Percentiles rank a stretch among this genome's conserved stretches.
phyloP scores from a whole-genome alignment of 306 rosid species.

The Glycine soja region DNA sequence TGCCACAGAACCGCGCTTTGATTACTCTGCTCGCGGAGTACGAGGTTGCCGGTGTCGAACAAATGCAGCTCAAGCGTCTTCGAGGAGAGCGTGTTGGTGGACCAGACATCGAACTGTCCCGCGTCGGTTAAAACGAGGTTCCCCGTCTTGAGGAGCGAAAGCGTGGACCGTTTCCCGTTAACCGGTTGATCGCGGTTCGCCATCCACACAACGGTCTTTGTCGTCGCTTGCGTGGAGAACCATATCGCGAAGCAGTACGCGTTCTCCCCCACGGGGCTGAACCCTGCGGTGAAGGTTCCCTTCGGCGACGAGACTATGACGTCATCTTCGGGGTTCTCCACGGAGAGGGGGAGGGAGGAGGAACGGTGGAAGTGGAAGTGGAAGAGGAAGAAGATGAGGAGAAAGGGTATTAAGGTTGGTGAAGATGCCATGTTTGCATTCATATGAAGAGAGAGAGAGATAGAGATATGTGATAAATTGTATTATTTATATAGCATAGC shows the following conservation, averaged over 20 bases:
- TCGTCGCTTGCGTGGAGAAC: not conserved
- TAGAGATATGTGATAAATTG: too few species aligned
- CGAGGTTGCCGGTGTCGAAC: conserved; percentile 8
- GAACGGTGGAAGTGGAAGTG: not conserved
- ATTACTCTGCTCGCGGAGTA: not conserved
- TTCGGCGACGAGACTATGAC: not conserved
- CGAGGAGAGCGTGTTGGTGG: not conserved
- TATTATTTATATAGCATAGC: too few species aligned
- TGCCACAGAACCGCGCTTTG: conserved; percentile 45
- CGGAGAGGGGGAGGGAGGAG: not conserved
- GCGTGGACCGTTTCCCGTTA: conserved; percentile 2
- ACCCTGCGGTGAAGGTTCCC: conserved; percentile 25
- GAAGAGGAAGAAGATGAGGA: not conserved
- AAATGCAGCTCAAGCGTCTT: not conserved
- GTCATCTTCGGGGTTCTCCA: not conserved
- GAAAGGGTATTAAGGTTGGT: not conserved
- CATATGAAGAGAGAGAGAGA: too few species aligned
- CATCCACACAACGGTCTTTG: not conserved
- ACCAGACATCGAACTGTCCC: not conserved
- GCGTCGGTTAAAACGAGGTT: not conserved
- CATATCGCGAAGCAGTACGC: conserved; percentile 12
- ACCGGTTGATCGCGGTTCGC: conserved; percentile 20
- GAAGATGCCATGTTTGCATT: not conserved
- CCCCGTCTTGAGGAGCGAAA: not conserved
- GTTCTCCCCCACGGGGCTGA: not conserved